Percentiles rank a stretch among this genome's conserved stretches.
Evolutionary conservation across 139 green algal species (phyloP).

Genomic region (Picochlorum sp.): DNA sequence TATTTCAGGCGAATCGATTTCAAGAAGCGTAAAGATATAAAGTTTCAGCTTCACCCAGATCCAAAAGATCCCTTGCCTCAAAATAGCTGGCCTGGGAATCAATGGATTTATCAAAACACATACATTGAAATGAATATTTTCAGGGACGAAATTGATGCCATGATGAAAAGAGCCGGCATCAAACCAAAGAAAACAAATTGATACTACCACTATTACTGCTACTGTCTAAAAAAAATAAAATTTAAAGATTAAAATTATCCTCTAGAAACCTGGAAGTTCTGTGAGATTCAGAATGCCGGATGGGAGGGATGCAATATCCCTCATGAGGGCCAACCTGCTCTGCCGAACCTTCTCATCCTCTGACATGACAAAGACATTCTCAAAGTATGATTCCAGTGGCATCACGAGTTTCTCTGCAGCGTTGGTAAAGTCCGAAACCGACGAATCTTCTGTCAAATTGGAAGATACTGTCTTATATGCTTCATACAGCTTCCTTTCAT

Average conservation of each 20-base stretch:
- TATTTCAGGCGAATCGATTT: slow-evolving; percentile 30
- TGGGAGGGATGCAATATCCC: slow-evolving; percentile 65
- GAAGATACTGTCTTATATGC: slow-evolving; percentile 32
- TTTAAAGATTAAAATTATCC: neutral
- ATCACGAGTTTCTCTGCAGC: slow-evolving; percentile 41
- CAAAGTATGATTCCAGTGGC: slow-evolving; percentile 83
- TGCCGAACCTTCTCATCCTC: slow-evolving; percentile 64
- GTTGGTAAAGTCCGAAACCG: slow-evolving; percentile 53
- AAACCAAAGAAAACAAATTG: neutral
- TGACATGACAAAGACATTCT: slow-evolving; percentile 88
- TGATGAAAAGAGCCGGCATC: slow-evolving; percentile 21
- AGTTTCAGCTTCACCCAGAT: slow-evolving; percentile 22
- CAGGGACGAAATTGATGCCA: slow-evolving; percentile 19
- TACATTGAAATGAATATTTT: slow-evolving; percentile 31
- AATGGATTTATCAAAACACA: slow-evolving; percentile 35
- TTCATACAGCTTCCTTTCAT: slow-evolving; percentile 61
- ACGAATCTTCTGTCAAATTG: slow-evolving; percentile 24
- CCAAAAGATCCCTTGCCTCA: slow-evolving; percentile 15
- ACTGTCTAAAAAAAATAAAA: slow-evolving; percentile 1
- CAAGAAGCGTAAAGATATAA: slow-evolving; percentile 14
- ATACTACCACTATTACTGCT: neutral
- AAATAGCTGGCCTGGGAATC: slow-evolving; percentile 28
- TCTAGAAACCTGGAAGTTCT: slow-evolving; percentile 88
- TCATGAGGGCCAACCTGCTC: slow-evolving; percentile 83
- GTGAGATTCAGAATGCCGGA: slow-evolving; percentile 77